phyloP scores from a whole-genome alignment of 2,329 filamentous ascomycete species.

The Penicillium brevicompactum region DNA sequence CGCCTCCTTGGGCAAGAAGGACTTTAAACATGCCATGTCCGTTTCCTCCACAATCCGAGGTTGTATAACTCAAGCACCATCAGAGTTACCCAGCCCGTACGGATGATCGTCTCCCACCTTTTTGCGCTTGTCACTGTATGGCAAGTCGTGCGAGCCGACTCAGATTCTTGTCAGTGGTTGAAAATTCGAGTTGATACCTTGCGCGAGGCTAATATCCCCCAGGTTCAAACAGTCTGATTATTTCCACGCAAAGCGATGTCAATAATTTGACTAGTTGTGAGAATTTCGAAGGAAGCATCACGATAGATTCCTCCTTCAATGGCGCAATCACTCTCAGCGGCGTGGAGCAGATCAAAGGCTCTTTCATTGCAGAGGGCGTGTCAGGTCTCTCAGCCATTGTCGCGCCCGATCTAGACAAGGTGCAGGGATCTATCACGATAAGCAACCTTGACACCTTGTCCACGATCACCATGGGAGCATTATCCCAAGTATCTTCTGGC shows the following conservation, averaged over 20 bases:
- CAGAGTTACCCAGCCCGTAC: neutral
- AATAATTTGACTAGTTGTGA: slow-evolving; percentile 38
- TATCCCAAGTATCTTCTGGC: slow-evolving; percentile 21
- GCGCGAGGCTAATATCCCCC: slow-evolving; percentile 1
- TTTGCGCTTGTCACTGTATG: slow-evolving; percentile 6
- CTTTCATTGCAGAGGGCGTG: slow-evolving; percentile 21
- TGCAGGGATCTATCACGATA: slow-evolving; percentile 23
- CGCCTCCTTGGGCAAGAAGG: neutral
- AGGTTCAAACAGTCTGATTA: slow-evolving; percentile 49
- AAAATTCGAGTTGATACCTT: neutral
- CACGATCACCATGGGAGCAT: slow-evolving; percentile 17
- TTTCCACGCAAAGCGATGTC: slow-evolving; percentile 36
- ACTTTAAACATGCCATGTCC: slow-evolving; percentile 1
- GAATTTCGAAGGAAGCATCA: slow-evolving; percentile 43
- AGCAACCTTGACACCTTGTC: slow-evolving; percentile 21
- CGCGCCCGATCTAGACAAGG: slow-evolving; percentile 21
- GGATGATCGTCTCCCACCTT: slow-evolving; percentile 5
- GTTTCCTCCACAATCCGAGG: neutral
- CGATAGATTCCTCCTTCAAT: slow-evolving; percentile 42
- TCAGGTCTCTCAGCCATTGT: slow-evolving; percentile 18
- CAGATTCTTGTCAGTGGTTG: slow-evolving; percentile 9
- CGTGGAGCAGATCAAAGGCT: slow-evolving; percentile 31
- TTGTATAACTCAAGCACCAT: neutral
- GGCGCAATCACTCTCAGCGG: slow-evolving; percentile 46
- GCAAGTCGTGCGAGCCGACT: slow-evolving; percentile 9